Evolutionary conservation across 2,329 filamentous ascomycete species (phyloP), one percentile per base, ranked within the genome.

Genomic region (Nigrospora osmanthi): DNA sequence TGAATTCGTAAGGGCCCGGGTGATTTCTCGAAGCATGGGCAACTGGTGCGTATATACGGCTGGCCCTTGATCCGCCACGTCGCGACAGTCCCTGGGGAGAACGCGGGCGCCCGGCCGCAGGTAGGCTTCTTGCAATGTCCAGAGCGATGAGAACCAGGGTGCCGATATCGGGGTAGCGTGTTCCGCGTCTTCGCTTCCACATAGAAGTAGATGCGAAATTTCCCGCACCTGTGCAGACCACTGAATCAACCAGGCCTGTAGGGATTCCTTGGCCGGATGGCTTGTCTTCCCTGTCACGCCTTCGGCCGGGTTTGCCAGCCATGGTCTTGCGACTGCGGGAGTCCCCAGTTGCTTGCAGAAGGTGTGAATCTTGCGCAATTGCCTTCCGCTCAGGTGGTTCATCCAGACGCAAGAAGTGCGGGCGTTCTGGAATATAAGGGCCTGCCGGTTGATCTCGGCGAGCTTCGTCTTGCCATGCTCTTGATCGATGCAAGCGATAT

Each of bases 401-500:
- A 45, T 14, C 43, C 43, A 45, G 10, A 45, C 43, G 15, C 31
- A 45, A 3, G 38, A 35, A 3, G 32, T 34, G 11, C 35, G 11
- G 3, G 43, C 36, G 16, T 45, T 40, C 19, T 41, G 32, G 37
- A 45, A 45, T 2, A 45, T 45, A 14, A 35, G 15, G 11, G 43
- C 43, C 30, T 45, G 43, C n/a, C 43, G 15, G 32, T 37, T 37
- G 35, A 45, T 40, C 31, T 45, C 43, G 11, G 32, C 12, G 3
- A 40, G 3, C 14, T 45, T 45, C 3, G 31, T 37, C 35, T 38
- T 35, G 16, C 16, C 36, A 32, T 45, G 30, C 16, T 34, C 36
- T 31, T 45, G 43, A 31, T 45, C 43, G 15, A 45, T 45, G 33
- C 43, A 45, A n/a, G 43, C 43, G 14, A 45, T 17, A 13, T 45